phyloP scores from a whole-genome alignment of 2,329 filamentous ascomycete genomes.

The Paraphaeosphaeria sporulosa region DNA sequence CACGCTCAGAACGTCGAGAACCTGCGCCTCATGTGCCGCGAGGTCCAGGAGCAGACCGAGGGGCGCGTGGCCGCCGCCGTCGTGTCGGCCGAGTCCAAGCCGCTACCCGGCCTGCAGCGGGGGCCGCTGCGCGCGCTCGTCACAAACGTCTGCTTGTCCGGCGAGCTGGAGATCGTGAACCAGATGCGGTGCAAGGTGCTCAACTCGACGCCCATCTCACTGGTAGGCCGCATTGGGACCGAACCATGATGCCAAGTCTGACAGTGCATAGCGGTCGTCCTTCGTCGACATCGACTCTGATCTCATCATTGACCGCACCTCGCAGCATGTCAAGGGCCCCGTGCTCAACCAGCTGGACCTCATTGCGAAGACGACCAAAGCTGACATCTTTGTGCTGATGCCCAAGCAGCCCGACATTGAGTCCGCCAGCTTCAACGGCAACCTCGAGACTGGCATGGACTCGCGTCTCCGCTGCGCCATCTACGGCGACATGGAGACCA shows the following conservation, averaged over 20 bases:
- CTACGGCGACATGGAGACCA: constrained; percentile 92
- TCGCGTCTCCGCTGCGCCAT: constrained; percentile 92
- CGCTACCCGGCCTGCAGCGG: constrained; percentile 60
- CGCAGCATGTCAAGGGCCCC: constrained; percentile 72
- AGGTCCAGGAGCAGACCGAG: constrained; percentile 72
- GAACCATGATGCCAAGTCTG: constrained; percentile 25
- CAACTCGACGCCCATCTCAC: constrained; percentile 88
- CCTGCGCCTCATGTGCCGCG: constrained; percentile 79
- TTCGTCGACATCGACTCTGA: constrained; percentile 93
- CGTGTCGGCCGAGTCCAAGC: constrained; percentile 79
- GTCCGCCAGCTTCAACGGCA: constrained; percentile 76
- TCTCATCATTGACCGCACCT: constrained; percentile 79
- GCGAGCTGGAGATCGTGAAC: constrained; percentile 84
- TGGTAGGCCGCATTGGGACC: constrained; percentile 68
- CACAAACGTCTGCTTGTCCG: constrained; percentile 90
- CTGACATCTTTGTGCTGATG: constrained; percentile 94
- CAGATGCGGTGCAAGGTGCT: constrained; percentile 89
- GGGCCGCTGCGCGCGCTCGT: constrained; percentile 59
- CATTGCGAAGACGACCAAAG: constrained; percentile 86
- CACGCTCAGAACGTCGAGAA: constrained; percentile 86
- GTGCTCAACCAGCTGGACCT: constrained; percentile 87
- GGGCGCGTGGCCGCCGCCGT: constrained; percentile 81
- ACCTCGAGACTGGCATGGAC: constrained; percentile 80
- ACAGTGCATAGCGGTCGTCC: constrained; percentile 75
- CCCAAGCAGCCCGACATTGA: constrained; percentile 85